These are phyloP conservation scores for Aaosphaeria pasadenensis DNA, from an alignment of 2,329 filamentous ascomycete genomes.

Conservation along the genomic window DNA sequence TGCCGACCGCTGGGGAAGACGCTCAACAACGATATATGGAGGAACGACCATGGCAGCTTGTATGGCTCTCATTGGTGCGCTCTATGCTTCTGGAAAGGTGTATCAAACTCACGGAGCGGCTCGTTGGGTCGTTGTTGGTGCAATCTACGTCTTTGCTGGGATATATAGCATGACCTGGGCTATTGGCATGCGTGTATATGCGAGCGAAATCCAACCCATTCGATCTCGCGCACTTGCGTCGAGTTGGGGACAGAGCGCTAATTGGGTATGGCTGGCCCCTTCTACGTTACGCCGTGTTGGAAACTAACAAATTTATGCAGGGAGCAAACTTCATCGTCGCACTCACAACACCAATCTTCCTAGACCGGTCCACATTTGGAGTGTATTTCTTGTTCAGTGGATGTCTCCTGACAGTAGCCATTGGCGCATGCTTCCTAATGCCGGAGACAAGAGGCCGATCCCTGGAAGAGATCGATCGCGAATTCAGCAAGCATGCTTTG, in stretches of 20 bases:
- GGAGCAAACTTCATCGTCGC: slow-evolving; percentile 31
- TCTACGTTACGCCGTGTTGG: background rate
- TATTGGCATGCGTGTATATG: slow-evolving; percentile 55
- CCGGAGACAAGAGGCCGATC: background rate
- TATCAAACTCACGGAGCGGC: slow-evolving; percentile 37
- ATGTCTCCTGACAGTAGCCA: background rate
- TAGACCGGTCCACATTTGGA: slow-evolving; percentile 38
- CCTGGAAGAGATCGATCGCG: background rate
- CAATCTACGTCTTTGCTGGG: slow-evolving; percentile 50
- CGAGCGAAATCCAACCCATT: slow-evolving; percentile 57
- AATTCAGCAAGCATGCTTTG: background rate
- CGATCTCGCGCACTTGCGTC: slow-evolving; percentile 47
- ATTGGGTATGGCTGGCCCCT: slow-evolving; percentile 40
- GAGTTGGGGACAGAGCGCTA: slow-evolving; percentile 35
- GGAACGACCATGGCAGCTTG: slow-evolving; percentile 47
- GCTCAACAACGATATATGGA: slow-evolving; percentile 52
- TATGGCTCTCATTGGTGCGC: slow-evolving; percentile 53
- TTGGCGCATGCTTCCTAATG: background rate
- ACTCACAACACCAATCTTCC: slow-evolving; percentile 49
- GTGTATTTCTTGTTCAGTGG: slow-evolving; percentile 34
- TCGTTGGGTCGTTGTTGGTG: slow-evolving; percentile 51
- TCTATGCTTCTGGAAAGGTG: slow-evolving; percentile 50
- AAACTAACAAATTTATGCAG: slow-evolving; percentile 10
- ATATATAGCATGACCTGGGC: slow-evolving; percentile 52
- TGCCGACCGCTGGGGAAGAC: slow-evolving; percentile 57